Evolutionary conservation across 352 stramenopile species (phyloP).

Genomic region (Phytophthora brassicae): DNA sequence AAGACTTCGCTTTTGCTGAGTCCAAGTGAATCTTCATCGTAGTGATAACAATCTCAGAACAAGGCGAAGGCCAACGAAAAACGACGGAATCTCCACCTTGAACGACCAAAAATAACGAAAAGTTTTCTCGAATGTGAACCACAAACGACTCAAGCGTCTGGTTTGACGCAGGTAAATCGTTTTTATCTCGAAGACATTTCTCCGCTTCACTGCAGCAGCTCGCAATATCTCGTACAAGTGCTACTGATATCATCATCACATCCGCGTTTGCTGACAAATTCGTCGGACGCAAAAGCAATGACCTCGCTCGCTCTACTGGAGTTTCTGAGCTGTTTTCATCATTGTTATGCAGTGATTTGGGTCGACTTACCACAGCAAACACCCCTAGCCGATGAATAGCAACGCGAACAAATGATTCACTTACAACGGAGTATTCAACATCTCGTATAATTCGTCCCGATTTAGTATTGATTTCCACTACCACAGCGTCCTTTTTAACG

Average conservation of each 20-base stretch:
- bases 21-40: conserved; percentile 12
- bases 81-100: conserved; percentile 5
- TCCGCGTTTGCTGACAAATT: conserved; percentile 6
- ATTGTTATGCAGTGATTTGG: not conserved
- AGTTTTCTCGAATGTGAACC: conserved; percentile 16
- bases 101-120: conserved; percentile 20
- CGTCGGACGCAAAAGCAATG: conserved; percentile 15
- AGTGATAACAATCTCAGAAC: conserved; percentile 1
- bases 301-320: conserved; percentile 6
- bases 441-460: conserved; percentile 29
- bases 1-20: not conserved
- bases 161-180: not conserved
- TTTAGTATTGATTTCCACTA: conserved; percentile 32
- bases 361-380: conserved; percentile 23
- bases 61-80: conserved; percentile 22
- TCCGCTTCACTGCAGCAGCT: conserved; percentile 15
- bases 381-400: conserved; percentile 21
- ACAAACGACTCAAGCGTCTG: conserved; percentile 18
- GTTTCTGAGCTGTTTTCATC: conserved; percentile 7
- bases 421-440: conserved; percentile 7
- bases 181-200: not conserved
- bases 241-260: conserved; percentile 8
- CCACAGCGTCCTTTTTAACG: conserved; percentile 10
- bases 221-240: conserved; percentile 12
- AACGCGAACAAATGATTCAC: conserved; percentile 10